Evolutionary conservation across 805 yeast species (phyloP), one percentile per base, ranked within the genome.

Genomic region (Metschnikowia shivogae): DNA sequence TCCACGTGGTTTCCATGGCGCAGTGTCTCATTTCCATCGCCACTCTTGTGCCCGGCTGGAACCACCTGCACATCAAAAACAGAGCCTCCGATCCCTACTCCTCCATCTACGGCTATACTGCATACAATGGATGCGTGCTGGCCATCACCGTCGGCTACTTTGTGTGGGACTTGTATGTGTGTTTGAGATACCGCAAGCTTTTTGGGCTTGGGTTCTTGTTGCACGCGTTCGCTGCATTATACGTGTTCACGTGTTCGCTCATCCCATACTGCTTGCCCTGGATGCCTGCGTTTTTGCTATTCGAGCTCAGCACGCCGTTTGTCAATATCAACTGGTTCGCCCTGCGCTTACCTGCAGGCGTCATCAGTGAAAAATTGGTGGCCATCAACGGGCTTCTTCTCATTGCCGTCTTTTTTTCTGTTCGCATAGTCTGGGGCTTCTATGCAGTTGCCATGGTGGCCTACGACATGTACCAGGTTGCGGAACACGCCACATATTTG

Each of bases 261-360:
- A 62, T 72, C 28, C 97, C 97, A 3, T 86, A 82, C 63, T 79
- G 88, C 60, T 81, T 84, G 64, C 84, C 89, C 41, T 84, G 86
- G 80, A 77, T 86, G 24, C 92, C 96, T 1, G 80, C 83, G 17
- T 93, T 90, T 62, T 73, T 93, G 56, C 62, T 86, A 40, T 93
- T 86, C 64, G 99, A 93, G 67, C 75, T 86, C 34, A 84, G 95
- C 38, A 87, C 97, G 1, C 98, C 98, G 7, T 93, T 93, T 66
- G 96, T 93, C 50, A 95, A 93, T 65, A 63, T 87, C 60, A 88
- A 93, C 64, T 93, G 97, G 97, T 90, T 84, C 64, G 82, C 89
- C 29, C 76, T 85, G 28, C 83, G 86, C 56, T 70, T 89, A 13
- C 93, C 96, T 1, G 73, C 73, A 1, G 86, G 85, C 3, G 64